phyloP scores from a whole-genome alignment of 2,329 filamentous ascomycete genomes.

The Ceratocystis variospora region DNA sequence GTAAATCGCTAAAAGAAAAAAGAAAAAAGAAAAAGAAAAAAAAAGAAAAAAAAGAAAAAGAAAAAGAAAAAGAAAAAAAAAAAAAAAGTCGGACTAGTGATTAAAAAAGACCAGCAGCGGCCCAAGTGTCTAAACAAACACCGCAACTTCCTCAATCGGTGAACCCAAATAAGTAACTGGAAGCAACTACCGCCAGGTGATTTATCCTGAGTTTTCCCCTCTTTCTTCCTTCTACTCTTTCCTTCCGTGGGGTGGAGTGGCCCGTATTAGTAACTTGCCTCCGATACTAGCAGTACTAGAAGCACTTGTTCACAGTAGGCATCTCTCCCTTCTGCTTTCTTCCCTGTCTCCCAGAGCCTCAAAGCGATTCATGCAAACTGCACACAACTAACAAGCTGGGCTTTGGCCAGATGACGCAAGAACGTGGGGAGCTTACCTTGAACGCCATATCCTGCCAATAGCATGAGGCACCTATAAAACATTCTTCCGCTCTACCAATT shows the following conservation, averaged over 20 bases:
- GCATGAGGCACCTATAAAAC: too few species aligned
- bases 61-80: neutral
- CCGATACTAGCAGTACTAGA: too few species aligned
- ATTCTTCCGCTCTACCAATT: too few species aligned
- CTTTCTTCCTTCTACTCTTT: neutral
- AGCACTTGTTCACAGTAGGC: too few species aligned
- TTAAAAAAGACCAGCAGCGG: neutral
- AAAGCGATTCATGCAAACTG: neutral
- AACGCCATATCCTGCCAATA: neutral
- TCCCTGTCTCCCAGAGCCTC: neutral
- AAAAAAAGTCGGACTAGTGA: too few species aligned
- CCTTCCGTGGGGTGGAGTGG: neutral
- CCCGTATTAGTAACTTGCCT: too few species aligned
- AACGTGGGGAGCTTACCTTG: neutral
- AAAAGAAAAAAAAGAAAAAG: neutral
- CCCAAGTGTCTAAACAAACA: conserved; percentile 7
- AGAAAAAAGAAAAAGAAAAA: neutral
- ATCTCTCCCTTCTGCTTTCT: neutral
- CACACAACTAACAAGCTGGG: too few species aligned
- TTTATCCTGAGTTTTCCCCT: conserved; percentile 5
- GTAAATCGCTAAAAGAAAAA: neutral
- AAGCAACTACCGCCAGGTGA: conserved; percentile 4
- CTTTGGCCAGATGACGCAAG: too few species aligned
- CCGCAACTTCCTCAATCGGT: conserved; percentile 1
- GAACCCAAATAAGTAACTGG: neutral